phyloP scores from a whole-genome alignment of 192 early-diverging fungal species.

The Linnemannia schmuckeri region DNA sequence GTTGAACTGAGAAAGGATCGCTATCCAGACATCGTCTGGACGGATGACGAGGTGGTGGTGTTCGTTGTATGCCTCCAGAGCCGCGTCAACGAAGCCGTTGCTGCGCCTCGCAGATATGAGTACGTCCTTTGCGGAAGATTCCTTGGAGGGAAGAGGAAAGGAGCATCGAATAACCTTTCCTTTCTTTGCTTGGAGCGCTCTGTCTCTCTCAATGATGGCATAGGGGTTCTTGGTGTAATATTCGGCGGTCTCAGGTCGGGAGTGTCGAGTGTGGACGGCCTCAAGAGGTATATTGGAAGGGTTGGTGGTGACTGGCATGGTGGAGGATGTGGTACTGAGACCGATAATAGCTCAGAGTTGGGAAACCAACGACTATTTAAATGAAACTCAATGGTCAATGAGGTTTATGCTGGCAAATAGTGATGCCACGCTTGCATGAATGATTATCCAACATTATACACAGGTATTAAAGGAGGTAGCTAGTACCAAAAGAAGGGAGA shows the following conservation, averaged over 20 bases:
- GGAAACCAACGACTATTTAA: constrained; percentile 1
- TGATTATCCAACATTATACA: constrained; percentile 4
- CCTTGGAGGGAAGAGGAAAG: constrained; percentile 13
- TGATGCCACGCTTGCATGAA: constrained; percentile 9
- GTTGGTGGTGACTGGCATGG: neutral
- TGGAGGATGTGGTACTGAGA: constrained; percentile 8
- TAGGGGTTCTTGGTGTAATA: constrained; percentile 14
- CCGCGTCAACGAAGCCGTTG: constrained; percentile 18
- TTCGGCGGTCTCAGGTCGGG: neutral
- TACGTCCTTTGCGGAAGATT: constrained; percentile 1
- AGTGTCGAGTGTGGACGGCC: neutral
- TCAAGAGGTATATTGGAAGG: neutral
- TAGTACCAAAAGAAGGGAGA: neutral
- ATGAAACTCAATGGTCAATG: constrained; percentile 13
- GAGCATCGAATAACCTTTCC: constrained; percentile 11
- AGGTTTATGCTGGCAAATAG: constrained; percentile 7
- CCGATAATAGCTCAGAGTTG: neutral
- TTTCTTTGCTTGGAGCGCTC: constrained; percentile 4
- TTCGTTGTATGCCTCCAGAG: constrained; percentile 14
- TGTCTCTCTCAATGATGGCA: constrained; percentile 7
- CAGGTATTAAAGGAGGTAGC: neutral
- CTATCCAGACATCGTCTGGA: constrained; percentile 24
- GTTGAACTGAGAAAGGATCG: constrained; percentile 35
- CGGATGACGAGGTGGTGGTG: constrained; percentile 22
- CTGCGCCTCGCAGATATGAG: neutral